A percentile compares a stretch with the other conserved stretches of the same genome.
These are phyloP conservation scores for Didymella pinodella DNA, from an alignment of 2,329 filamentous ascomycete species.

Conservation along the genomic window DNA sequence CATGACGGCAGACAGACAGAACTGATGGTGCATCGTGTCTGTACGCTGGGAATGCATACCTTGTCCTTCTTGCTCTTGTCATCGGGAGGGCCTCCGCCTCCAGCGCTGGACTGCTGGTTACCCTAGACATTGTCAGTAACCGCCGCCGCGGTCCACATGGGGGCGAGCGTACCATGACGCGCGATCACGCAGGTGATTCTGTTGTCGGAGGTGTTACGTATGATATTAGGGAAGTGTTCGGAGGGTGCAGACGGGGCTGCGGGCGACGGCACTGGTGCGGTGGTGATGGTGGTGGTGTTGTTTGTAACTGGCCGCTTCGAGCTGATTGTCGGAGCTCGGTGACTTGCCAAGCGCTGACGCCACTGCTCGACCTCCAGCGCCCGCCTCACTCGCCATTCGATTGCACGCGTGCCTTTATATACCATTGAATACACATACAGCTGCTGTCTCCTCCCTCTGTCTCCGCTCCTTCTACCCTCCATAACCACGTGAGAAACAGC, in stretches of 20 bases:
- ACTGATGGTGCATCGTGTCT: neutral
- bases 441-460: slow-evolving; percentile 5
- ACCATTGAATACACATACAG: slow-evolving; percentile 11
- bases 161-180: slow-evolving; percentile 46
- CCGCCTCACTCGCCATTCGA: slow-evolving; percentile 46
- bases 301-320: slow-evolving; percentile 41
- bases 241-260: slow-evolving; percentile 20
- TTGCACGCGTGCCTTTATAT: slow-evolving; percentile 18
- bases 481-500: slow-evolving; percentile 15
- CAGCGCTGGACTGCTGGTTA: slow-evolving; percentile 88
- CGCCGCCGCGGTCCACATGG: slow-evolving; percentile 37
- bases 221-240: slow-evolving; percentile 1
- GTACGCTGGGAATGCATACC: slow-evolving; percentile 40
- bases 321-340: slow-evolving; percentile 35
- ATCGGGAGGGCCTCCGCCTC: slow-evolving; percentile 72
- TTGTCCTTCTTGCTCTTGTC: slow-evolving; percentile 90
- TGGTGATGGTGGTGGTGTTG: slow-evolving; percentile 38
- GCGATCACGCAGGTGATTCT: slow-evolving; percentile 25
- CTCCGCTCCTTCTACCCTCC: slow-evolving; percentile 1
- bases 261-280: slow-evolving; percentile 26
- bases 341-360: slow-evolving; percentile 31
- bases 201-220: neutral
- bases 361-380: slow-evolving; percentile 32
- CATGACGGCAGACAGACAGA: slow-evolving; percentile 8
- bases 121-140: slow-evolving; percentile 61